Base-by-base conservation (phyloP, 352 stramenopile genomes). In the Detonula confervacea region DNA sequence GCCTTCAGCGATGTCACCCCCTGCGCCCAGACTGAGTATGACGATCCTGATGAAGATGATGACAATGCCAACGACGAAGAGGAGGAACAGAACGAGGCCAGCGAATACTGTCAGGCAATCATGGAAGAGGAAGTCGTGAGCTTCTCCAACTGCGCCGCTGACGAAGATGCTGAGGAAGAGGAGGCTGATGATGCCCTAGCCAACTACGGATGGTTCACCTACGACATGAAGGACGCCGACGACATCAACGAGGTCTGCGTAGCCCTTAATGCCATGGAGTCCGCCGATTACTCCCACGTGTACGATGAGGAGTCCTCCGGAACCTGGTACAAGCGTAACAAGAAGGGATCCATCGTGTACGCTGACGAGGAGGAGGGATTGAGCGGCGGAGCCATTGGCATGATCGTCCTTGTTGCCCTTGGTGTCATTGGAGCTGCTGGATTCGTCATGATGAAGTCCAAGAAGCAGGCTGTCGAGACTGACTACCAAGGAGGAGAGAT, bases 201-300 rank as follows among this genome's bases (percentile, higher is more conserved):
- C n/a, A 74, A 66, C 55, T 63, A 79, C 18, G 60, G 79, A 29
- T 65, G 63, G 51, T 70, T 59, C 47, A 66, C 42, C 44, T 74
- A 80, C 29, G 67, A 83, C 35, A 80, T 83, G 51, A 46, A 68
- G 35, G 57, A 69, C 3, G 44, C 55, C 30, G 68, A 83, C 18
- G 51, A 83, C 42, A 65, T 73, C 55, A 25, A 65, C 24, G 35
- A 79, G 20, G 75, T 78, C 16, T 78, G 72, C 44, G 42, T 16
- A 14, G 24, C 55, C 18, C 16, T 75, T 12, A 78, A 73, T 20
- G 25, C 59, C 2, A 66, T 66, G 70, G 47, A 72, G 22, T 35
- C 35, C 39, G 69, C 22, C 2, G 24, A 72, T 16, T 79, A 79
- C 37, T 64, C 16, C 37, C 35, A 80, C 35, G 55, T 33, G 8